Evolutionary conservation across 2,329 filamentous ascomycete genomes (phyloP), one percentile per base, ranked within the genome.

Genomic region (Scedosporium boydii): DNA sequence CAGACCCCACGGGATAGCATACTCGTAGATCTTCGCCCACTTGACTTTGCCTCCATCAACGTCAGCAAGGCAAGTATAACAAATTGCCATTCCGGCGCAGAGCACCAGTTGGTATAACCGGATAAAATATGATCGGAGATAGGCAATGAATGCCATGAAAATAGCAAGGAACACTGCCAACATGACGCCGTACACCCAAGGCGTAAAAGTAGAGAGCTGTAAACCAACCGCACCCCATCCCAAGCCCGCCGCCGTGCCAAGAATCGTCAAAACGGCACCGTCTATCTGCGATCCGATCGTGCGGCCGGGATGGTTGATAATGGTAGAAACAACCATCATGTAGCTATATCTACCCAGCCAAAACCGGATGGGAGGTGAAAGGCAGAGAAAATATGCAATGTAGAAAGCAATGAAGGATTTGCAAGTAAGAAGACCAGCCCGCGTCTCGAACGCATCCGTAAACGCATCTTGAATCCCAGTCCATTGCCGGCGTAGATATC

Each of bases 391-490:
- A 67, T 85, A 86, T 2, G 82, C 78, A 57, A 80, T 72, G 65
- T 83, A 82, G 69, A 82, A 84, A n/a, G 76, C 81, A n/a, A 80
- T 67, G 65, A 82, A 85, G 0, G 81, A 77, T 65, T 83, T 84
- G 23, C 77, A 65, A 3, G 85, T 71, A 61, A 77, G 78, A 59
- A 85, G 76, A 1, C 82, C 82, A 18, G 78, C 72, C 63, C 79
- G 73, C 3, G 82, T 83, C 4, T 76, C 81, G 5, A 73, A 72
- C 18, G 34, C 34, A 38, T 38, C 34, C 10, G 34, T 38, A 38
- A 38, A 38, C 12, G 34, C 34, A 9, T 83, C 4, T 76, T 81
- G 5, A 73, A 72, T 21, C 63, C 78, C 79, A 60, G 76, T 76
- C 68, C 74, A 74, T 65, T 83, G 81, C 59, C 75, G 76, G 3